These are phyloP conservation scores for Iberis pinnata DNA, from an alignment of 345 rosid genomes.

Conservation along the genomic window DNA sequence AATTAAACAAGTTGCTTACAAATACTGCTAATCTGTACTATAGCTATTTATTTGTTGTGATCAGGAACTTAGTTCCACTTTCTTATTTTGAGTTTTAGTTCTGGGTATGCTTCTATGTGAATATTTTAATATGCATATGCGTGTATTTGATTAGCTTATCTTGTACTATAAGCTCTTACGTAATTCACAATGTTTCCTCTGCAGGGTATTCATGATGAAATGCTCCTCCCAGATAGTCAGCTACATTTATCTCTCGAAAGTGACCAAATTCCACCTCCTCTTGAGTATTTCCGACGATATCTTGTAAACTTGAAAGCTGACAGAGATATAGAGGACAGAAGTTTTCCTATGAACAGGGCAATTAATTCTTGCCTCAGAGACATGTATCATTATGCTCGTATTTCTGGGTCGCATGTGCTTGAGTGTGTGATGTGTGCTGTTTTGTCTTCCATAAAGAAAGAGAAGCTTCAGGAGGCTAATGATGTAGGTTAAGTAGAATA, in stretches of 20 bases:
- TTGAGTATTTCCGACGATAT: slow-evolving; percentile 50
- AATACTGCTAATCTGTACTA: slow-evolving; percentile 9
- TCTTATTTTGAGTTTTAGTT: neutral
- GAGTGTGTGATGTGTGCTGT: slow-evolving; percentile 71
- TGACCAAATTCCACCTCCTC: slow-evolving; percentile 57
- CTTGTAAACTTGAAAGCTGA: slow-evolving; percentile 38
- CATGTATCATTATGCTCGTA: slow-evolving; percentile 83
- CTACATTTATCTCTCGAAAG: slow-evolving; percentile 40
- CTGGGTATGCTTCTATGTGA: slow-evolving; percentile 8
- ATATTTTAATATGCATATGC: neutral
- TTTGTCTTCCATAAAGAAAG: slow-evolving; percentile 62
- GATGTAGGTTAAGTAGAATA: slow-evolving; percentile 50
- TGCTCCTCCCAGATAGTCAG: slow-evolving; percentile 56
- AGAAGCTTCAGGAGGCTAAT: slow-evolving; percentile 72
- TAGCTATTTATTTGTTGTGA: neutral
- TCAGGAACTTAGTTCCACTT: slow-evolving; percentile 1
- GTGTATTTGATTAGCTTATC: slow-evolving; percentile 1
- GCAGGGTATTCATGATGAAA: slow-evolving; percentile 75
- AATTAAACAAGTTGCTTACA: neutral
- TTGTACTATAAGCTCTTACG: slow-evolving; percentile 3
- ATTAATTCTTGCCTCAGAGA: slow-evolving; percentile 64
- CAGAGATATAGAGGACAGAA: slow-evolving; percentile 34
- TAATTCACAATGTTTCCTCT: slow-evolving; percentile 17
- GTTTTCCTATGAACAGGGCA: slow-evolving; percentile 37
- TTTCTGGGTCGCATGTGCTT: slow-evolving; percentile 73